Evolutionary conservation across 2,329 filamentous ascomycete species (phyloP), one percentile per base, ranked within the genome.

Genomic region (Graphiopsis chlorocephala): DNA sequence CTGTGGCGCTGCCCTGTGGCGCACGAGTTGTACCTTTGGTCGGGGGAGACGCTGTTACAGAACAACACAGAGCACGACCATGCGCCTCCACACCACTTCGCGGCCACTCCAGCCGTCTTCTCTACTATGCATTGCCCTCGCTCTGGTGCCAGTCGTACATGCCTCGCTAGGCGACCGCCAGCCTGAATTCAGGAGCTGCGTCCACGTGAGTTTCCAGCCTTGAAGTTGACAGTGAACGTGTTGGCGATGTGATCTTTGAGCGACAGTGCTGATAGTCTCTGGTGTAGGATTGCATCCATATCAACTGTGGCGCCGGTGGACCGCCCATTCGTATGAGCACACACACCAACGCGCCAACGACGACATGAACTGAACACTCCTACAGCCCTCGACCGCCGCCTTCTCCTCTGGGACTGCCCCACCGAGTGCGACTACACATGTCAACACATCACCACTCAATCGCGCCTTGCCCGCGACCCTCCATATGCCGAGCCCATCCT

Each of bases 391-490:
- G 87, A 91, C 78, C 93, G 90, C 76, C 91, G 91, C 67, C 84
- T 98, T 71, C 88, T 98, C 74, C 81, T 97, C 77, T 99, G 95
- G 95, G 88, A 88, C 76, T 99, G 95, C 81, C 86, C 90, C 67
- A 84, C 90, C 75, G 94, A 99, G 85, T 99, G 95, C 87, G 93
- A 99, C 83, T 96, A 99, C 82, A 90, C 91, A 67, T 99, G 95
- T 83, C 95, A 99, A 78, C 94, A 96, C 83, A 90, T 97, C 76
- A 84, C 96, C 66, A 98, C 95, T 64, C 79, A 86, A 71, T 80
- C 81, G 65, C 92, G 94, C 68, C 79, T 93, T 69, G 81, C 85
- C 28, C 82, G 85, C 68, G 85, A 87, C 66, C 85, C 86, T 35
- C 86, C 86, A 0, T 88, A 88, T 81, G 80, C 86, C 68, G 78